Conservation (phyloP, 306 rosid species). For the Macrotyloma uniflorum region DNA sequence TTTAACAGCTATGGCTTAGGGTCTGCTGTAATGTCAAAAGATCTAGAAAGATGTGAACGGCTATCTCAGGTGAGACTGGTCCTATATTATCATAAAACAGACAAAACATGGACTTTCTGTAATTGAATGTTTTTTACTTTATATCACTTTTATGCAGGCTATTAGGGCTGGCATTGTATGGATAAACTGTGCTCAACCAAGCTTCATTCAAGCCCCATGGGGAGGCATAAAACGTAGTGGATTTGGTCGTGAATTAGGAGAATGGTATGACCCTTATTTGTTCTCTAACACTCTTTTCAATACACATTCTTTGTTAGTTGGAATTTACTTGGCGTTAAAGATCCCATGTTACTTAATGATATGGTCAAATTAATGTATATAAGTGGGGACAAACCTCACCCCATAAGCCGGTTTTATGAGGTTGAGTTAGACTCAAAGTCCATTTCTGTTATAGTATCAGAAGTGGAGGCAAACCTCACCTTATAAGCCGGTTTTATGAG, state of each 20-base stretch:
- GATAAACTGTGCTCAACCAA: slow-evolving; percentile 86
- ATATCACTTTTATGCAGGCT: slow-evolving; percentile 52
- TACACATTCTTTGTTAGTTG: neutral
- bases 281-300: no score
- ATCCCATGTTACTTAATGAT: no score
- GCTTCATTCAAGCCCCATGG: slow-evolving; percentile 90
- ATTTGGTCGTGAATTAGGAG: slow-evolving; percentile 89
- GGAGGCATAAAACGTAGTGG: slow-evolving; percentile 91
- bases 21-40: slow-evolving; percentile 79
- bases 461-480: no score
- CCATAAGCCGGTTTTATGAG: no score
- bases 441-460: no score
- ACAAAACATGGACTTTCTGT: neutral
- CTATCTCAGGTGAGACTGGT: slow-evolving; percentile 60
- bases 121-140: neutral
- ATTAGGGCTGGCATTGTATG: slow-evolving; percentile 79
- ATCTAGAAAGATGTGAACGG: slow-evolving; percentile 81
- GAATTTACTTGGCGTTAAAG: neutral
- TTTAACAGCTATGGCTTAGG: slow-evolving; percentile 71
- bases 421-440: no score
- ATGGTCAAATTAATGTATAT: no score
- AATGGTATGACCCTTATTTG: slow-evolving; percentile 58
- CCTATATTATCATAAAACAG: neutral
- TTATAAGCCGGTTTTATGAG: no score
- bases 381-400: no score